Base-by-base conservation (phyloP, 257 asterid species). In the Striga asiatica region DNA sequence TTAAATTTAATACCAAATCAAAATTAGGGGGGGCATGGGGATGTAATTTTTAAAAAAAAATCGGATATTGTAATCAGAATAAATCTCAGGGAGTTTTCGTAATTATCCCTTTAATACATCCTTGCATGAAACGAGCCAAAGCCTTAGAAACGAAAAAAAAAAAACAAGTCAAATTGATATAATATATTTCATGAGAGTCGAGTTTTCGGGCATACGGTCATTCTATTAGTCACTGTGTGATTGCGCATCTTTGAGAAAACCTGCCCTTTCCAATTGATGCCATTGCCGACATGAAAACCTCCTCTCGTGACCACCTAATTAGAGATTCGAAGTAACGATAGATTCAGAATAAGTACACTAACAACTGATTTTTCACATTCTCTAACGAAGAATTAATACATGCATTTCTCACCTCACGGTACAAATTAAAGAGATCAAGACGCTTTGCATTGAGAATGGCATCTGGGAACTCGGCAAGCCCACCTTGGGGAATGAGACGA, bases 211-310 rank as follows among this genome's bases (percentile, higher is more conserved):
- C 62, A 34, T 73, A 92, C 98, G 1, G 98, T 92, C 98, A 92
- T 92, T 77, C 95, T 77, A 66, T 92, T 88, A 32, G 97, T 92
- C 42, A 81, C 91, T 0, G 98, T 92, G 83, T 92, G 97, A 61
- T 92, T 92, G 53, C 89, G 95, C 98, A 92, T 92, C 88, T 92
- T 92, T 1, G 98, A 92, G 69, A 92, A 92, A 62, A 92, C 98
- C 65, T 92, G 98, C 35, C 98, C 98, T 70, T 92, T 92, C 98
- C 98, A 92, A 63, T 92, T 92, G 73, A 92, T 92, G 69, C 97
- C 98, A 38, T 92, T 92, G 61, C 98, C 98, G 5, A 92, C 98
- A 29, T 92, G 93, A 74, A 92, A 92, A 24, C 98, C 98, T 10
- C 98, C 98, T 69, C 98, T 70, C n/a, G 98, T 88, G 16, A 92